Evolutionary conservation across 1,284 basidiomycete genomes (phyloP), one percentile per base, ranked within the genome.

Genomic region (Anthracocystis walkeri): DNA sequence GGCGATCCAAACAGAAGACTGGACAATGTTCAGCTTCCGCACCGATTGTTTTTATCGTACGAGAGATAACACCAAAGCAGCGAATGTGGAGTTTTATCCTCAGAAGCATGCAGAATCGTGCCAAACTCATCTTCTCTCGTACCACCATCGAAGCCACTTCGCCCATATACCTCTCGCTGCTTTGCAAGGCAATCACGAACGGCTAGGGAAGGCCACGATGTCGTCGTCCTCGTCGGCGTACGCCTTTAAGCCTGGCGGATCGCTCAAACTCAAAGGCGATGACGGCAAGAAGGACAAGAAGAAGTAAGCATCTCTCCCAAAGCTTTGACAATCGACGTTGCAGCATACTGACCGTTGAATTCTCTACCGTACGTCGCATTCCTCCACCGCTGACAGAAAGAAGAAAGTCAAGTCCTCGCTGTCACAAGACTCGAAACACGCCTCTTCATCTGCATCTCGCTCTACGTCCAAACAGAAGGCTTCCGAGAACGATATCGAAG

Each of bases 191-290:
- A 12, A 14, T 25, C 3, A 10, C n/a, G n/a, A 12, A 7, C 11
- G 27, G 16, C 18, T 10, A 31, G 14, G 20, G 10, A 20, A 25
- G 18, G 23, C 25, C 29, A 11, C 21, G n/a, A 62, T 59, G 45
- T 52, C 62, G 35, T 66, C 73, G 18, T 60, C 73, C n/a, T 67
- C 77, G 25, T 77, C 78, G 40, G 75, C 80, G 14, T 84, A 83
- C 52, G 50, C 71, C 0, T 80, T 77, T 69, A 75, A 77, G 58
- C 81, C 82, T 0, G 81, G 81, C 14, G 82, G 82, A n/a, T 78
- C 81, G 49, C 74, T 84, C 33, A 84, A 82, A 58, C 76, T 84
- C 35, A 84, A 84, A 46, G 77, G 74, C 29, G 73, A 64, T 7
- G 67, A 73, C n/a, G 70, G 54, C 18, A 67, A 64, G 58, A 77